Conservation (phyloP, 2,329 filamentous ascomycete species). For the Sclerotinia trifoliorum region DNA sequence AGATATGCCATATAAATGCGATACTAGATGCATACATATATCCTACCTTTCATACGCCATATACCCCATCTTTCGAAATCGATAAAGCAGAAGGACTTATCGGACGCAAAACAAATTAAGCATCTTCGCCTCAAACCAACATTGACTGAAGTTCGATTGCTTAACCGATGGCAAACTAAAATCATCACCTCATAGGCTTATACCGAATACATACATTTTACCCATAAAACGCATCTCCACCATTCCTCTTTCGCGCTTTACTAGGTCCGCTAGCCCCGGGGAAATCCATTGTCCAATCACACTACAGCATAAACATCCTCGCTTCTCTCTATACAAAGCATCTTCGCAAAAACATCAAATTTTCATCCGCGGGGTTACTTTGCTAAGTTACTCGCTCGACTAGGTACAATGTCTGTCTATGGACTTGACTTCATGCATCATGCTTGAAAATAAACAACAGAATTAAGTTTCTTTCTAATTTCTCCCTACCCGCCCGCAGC, state of each 20-base stretch:
- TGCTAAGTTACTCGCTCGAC: not conserved
- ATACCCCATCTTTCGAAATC: not conserved
- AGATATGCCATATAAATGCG: no score
- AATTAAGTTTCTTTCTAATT: not conserved
- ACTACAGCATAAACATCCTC: not conserved
- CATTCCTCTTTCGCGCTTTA: not conserved
- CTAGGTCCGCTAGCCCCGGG: not conserved
- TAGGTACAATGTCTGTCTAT: not conserved
- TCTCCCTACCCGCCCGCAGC: not conserved
- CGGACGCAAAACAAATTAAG: not conserved
- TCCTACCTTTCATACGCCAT: not conserved
- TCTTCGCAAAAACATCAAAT: not conserved
- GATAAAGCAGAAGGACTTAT: not conserved
- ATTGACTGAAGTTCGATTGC: not conserved
- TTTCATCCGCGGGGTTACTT: slow-evolving; percentile 4
- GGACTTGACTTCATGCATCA: not conserved
- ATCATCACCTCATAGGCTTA: not conserved
- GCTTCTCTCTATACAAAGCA: not conserved
- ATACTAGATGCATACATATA: not conserved
- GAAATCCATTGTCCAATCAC: not conserved
- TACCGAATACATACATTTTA: not conserved
- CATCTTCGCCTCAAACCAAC: not conserved
- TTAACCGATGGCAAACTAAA: not conserved
- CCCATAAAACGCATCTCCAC: not conserved
- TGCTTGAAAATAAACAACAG: not conserved